Evolutionary conservation across 352 stramenopile species (phyloP), one percentile per base, ranked within the genome.

Genomic region (Globisporangium radiosum): DNA sequence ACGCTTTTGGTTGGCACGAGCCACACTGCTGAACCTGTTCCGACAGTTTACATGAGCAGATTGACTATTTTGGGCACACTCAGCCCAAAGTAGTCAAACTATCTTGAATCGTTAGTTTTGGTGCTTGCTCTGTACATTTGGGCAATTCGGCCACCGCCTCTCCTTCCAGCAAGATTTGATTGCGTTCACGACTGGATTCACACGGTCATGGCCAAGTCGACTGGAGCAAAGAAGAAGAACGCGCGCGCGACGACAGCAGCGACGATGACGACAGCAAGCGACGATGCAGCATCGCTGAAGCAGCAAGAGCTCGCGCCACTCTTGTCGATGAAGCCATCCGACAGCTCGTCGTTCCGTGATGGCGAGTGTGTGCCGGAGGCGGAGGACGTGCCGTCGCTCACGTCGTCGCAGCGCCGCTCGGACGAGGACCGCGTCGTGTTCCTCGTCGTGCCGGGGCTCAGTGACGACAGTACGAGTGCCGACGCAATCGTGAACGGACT

Each of bases 371-470:
- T 92, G 48, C 64, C 78, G 5, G 70, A 68, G 49, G 69, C 77
- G 15, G 73, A 89, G 43, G 83, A 91, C 55, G 83, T 91, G 33
- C 83, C 75, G 10, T 90, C 79, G 47, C 73, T 92, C 47, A 81
- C 81, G 53, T 89, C 79, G 7, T 87, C 81, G 19, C 70, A 81
- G 39, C 71, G 60, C n/a, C 59, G 59, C 0, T 39, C 66, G 10
- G 69, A 89, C 10, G 80, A 88, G 39, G 75, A 85, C 43, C 72
- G 70, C 56, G 72, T 90, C 36, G 78, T 89, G 59, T 90, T 92
- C 57, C 78, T 92, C 14, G 76, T 90, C 17, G 64, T 92, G 15
- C 81, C 78, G 37, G 73, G 60, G 7, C 65, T 92, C 6, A 43
- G 57, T 0, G 68, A 72, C 13, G 65, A 76, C 36, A 57, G 66